A percentile compares a stretch with the other conserved stretches of the same genome.
Evolutionary conservation across 768 basidiomycete species (phyloP).

Genomic region (Megacollybia marginata): DNA sequence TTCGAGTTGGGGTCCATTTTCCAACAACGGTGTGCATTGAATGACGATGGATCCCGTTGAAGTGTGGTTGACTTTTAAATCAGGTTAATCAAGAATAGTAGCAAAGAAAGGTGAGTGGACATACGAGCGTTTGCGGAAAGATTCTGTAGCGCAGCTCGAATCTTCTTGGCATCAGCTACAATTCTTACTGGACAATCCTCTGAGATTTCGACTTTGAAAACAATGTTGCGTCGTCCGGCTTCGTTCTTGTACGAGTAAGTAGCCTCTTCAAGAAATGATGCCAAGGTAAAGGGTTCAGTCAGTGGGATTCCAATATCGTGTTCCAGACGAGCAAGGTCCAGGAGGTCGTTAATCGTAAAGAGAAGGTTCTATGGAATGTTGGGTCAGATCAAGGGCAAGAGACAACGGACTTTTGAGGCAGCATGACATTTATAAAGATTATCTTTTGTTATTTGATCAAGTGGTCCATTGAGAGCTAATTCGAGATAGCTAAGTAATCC

Average conservation of each 20-base stretch:
- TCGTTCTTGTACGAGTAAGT: conserved; percentile 58
- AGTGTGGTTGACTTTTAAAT: conserved; percentile 62
- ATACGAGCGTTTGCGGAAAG: conserved; percentile 67
- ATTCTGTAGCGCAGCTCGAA: conserved; percentile 71
- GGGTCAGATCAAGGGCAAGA: not conserved
- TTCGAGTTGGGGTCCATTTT: conserved; percentile 35
- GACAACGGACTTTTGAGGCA: conserved; percentile 53
- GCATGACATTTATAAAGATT: conserved; percentile 67
- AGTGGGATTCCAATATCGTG: conserved; percentile 67
- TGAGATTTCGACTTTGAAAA: conserved; percentile 49
- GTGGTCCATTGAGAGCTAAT: conserved; percentile 66
- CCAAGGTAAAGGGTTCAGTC: conserved; percentile 70
- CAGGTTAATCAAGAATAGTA: not conserved
- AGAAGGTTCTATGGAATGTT: conserved; percentile 44
- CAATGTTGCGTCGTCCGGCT: conserved; percentile 50
- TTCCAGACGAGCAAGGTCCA: conserved; percentile 76
- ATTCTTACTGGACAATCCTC: conserved; percentile 44
- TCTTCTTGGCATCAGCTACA: conserved; percentile 67
- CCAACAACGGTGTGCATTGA: conserved; percentile 45
- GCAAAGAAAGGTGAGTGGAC: conserved; percentile 12
- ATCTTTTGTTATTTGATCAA: conserved; percentile 67
- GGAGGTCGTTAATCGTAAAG: conserved; percentile 78
- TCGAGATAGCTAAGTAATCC: conserved; percentile 54
- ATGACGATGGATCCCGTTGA: conserved; percentile 51
- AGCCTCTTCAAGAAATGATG: conserved; percentile 52